These are phyloP conservation scores for Fagus sylvatica DNA, from an alignment of 306 rosid genomes.

Conservation along the genomic window DNA sequence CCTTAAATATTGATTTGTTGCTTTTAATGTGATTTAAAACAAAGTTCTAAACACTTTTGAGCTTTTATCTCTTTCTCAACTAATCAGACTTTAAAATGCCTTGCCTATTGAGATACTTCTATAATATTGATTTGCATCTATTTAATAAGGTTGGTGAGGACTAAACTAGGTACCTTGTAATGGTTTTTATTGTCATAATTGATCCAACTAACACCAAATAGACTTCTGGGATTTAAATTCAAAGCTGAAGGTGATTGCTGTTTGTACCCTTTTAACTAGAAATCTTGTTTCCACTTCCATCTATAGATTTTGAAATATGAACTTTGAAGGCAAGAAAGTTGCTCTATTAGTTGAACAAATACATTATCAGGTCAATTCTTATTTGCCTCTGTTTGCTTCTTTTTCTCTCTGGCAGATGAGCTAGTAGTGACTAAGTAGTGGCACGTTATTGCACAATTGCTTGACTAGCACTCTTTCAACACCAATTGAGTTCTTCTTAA, in stretches of 20 bases:
- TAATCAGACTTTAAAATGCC: neutral
- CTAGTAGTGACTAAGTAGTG: conserved; percentile 12
- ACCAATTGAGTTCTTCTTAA: neutral
- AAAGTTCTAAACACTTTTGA: neutral
- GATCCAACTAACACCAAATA: conserved; percentile 30
- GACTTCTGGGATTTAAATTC: conserved; percentile 12
- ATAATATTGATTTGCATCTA: conserved; percentile 2
- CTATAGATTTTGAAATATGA: conserved; percentile 11
- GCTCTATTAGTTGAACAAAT: conserved; percentile 21
- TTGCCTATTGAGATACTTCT: conserved; percentile 14
- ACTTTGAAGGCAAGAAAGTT: conserved; percentile 47
- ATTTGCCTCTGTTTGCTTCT: conserved; percentile 7
- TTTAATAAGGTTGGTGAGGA: conserved; percentile 12
- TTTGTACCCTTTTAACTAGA: no score
- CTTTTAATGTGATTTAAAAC: neutral
- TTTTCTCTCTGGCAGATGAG: conserved; percentile 25
- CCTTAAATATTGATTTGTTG: no score
- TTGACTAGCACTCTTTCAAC: conserved; percentile 17
- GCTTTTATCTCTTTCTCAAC: neutral
- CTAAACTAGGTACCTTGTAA: neutral
- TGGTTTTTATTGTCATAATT: neutral
- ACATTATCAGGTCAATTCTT: conserved; percentile 19
- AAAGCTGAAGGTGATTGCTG: neutral
- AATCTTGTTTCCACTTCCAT: neutral
- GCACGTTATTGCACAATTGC: conserved; percentile 17